Conservation (phyloP, 441 rosid genomes). For the Macaranga tanarius region DNA sequence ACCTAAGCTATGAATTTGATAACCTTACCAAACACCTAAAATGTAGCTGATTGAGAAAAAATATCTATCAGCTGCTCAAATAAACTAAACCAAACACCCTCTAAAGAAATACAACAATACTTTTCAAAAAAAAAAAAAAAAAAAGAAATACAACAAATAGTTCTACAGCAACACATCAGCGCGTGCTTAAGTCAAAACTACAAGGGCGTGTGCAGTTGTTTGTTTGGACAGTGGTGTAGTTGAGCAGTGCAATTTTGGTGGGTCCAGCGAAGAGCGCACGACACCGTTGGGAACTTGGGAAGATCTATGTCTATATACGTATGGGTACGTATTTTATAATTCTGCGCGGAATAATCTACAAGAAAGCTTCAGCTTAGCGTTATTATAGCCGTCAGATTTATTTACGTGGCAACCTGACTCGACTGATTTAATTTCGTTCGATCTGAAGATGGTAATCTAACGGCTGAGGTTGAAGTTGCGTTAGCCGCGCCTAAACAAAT, state of each 20-base stretch:
- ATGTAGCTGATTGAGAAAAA: too few relatives aligned
- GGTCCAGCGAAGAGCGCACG: conserved; percentile 3
- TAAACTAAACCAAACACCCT: too few relatives aligned
- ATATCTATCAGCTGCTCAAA: too few relatives aligned
- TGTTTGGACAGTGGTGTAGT: conserved; percentile 6
- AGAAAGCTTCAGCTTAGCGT: background rate
- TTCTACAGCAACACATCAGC: too few relatives aligned
- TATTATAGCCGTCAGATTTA: background rate
- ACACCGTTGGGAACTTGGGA: conserved; percentile 10
- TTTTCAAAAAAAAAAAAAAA: too few relatives aligned
- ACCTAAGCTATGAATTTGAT: too few relatives aligned
- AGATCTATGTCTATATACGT: conserved; percentile 5
- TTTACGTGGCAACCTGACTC: background rate
- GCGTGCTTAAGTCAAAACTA: background rate
- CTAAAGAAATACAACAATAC: too few relatives aligned
- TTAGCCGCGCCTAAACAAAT: conserved; percentile 5
- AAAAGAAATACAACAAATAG: too few relatives aligned
- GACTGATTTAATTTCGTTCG: background rate
- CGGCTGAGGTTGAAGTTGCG: background rate
- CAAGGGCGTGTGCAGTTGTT: background rate
- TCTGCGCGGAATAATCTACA: background rate
- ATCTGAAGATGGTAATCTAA: background rate
- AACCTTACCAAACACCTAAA: too few relatives aligned
- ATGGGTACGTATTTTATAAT: too few relatives aligned
- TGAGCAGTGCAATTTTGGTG: conserved; percentile 8